Evolutionary conservation across 164 flowering plant species (phyloP).

Genomic region (Vitis rupestris): DNA sequence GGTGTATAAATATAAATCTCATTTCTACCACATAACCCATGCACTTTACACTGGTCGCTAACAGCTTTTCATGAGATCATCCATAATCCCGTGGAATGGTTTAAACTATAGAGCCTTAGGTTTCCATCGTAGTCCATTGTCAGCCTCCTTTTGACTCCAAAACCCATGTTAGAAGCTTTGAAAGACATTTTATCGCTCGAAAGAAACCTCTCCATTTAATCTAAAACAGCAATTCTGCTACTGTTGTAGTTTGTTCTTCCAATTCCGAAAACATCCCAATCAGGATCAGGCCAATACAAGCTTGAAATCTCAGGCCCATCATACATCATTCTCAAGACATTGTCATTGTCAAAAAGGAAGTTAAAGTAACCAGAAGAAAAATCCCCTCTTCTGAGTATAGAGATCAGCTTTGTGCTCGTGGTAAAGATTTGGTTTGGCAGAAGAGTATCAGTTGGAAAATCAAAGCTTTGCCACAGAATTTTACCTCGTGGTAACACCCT

Average conservation of each 20-base stretch:
- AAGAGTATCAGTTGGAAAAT: slow-evolving; percentile 40
- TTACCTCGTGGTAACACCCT: slow-evolving; percentile 6
- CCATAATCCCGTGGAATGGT: slow-evolving; percentile 27
- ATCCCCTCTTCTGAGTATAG: slow-evolving; percentile 13
- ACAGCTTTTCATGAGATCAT: slow-evolving; percentile 35
- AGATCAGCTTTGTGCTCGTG: slow-evolving; percentile 21
- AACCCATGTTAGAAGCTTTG: slow-evolving; percentile 31
- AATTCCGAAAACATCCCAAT: neutral
- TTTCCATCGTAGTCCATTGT: slow-evolving; percentile 52
- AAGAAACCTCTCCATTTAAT: slow-evolving; percentile 24
- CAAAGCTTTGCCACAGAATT: slow-evolving; percentile 44
- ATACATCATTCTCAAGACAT: slow-evolving; percentile 36
- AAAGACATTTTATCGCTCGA: slow-evolving; percentile 36
- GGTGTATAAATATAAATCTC: slow-evolving; percentile 39
- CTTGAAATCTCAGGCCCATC: slow-evolving; percentile 39
- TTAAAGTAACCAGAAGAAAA: slow-evolving; percentile 32
- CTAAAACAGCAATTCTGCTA: slow-evolving; percentile 28
- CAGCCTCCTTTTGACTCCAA: slow-evolving; percentile 30
- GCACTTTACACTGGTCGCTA: slow-evolving; percentile 25
- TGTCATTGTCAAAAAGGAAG: slow-evolving; percentile 31
- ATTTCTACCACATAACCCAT: slow-evolving; percentile 46
- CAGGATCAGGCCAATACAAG: slow-evolving; percentile 36
- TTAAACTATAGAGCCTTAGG: slow-evolving; percentile 41
- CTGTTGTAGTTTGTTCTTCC: slow-evolving; percentile 33
- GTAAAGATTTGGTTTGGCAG: slow-evolving; percentile 38